Evolutionary conservation across 2,329 filamentous ascomycete species (phyloP).

Genomic region (Alternaria brassicae): DNA sequence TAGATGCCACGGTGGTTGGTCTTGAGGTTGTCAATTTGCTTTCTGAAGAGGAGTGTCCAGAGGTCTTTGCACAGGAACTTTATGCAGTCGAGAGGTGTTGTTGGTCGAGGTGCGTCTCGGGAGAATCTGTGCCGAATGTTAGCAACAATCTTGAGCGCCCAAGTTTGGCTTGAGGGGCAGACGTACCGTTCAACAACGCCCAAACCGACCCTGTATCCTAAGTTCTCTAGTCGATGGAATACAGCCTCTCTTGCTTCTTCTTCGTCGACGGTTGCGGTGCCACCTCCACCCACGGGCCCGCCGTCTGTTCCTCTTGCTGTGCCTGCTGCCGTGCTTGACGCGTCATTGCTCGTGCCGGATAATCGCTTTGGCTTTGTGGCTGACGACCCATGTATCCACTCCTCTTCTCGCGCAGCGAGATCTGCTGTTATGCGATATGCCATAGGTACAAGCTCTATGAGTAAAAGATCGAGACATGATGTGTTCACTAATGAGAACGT

Average conservation of each 20-base stretch:
- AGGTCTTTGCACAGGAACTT: slow-evolving; percentile 99
- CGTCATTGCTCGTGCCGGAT: slow-evolving; percentile 33
- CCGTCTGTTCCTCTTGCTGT: slow-evolving; percentile 20
- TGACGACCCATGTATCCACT: slow-evolving; percentile 36
- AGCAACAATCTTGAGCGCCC: not conserved
- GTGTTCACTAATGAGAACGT: slow-evolving; percentile 77
- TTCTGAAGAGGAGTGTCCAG: slow-evolving; percentile 92
- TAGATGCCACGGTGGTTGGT: slow-evolving; percentile 98
- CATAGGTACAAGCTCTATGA: slow-evolving; percentile 96
- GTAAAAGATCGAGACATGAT: slow-evolving; percentile 89
- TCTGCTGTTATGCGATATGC: slow-evolving; percentile 85
- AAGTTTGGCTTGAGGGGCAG: not conserved
- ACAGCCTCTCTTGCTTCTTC: slow-evolving; percentile 86
- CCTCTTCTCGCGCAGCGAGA: slow-evolving; percentile 62
- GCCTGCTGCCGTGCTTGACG: slow-evolving; percentile 36
- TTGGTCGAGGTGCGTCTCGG: slow-evolving; percentile 83
- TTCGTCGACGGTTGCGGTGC: slow-evolving; percentile 63
- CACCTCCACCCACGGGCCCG: slow-evolving; percentile 24
- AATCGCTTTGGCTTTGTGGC: slow-evolving; percentile 23
- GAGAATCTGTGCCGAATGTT: slow-evolving; percentile 68
- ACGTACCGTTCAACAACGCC: slow-evolving; percentile 86
- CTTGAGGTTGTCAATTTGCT: slow-evolving; percentile 98
- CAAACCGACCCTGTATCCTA: slow-evolving; percentile 92
- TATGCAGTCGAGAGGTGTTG: slow-evolving; percentile 91
- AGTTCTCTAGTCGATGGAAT: slow-evolving; percentile 79